phyloP scores from a whole-genome alignment of 1,284 basidiomycete species.

The Leccinum solheimii region DNA sequence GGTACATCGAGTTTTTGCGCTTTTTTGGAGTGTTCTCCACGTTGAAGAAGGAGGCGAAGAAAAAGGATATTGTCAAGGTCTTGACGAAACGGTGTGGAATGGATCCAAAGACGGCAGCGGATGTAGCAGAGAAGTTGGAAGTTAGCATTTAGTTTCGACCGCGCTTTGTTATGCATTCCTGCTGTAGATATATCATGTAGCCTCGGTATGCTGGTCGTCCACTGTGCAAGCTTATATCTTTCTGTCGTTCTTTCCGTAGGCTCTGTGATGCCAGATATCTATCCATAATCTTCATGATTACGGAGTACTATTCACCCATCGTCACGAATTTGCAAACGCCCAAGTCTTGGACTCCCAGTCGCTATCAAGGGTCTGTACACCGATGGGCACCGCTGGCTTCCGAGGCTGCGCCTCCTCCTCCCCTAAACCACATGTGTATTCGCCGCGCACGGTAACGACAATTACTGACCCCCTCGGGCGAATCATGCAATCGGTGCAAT shows the following conservation, averaged over 20 bases:
- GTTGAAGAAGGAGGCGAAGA: conserved; percentile 25
- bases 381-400: neutral
- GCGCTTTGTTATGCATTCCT: neutral
- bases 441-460: neutral
- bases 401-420: neutral
- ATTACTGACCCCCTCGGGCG: neutral
- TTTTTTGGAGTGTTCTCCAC: conserved; percentile 28
- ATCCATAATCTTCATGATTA: neutral
- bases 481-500: neutral
- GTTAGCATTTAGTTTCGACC: neutral
- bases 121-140: conserved; percentile 21
- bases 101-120: conserved; percentile 20
- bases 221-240: conserved; percentile 10
- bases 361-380: neutral
- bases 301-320: neutral
- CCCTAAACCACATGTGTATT: neutral
- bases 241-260: neutral
- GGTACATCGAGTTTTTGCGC: conserved; percentile 29
- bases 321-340: neutral
- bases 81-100: conserved; percentile 32
- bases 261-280: neutral
- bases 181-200: neutral
- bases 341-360: too few species aligned
- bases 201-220: neutral
- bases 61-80: conserved; percentile 27